A percentile compares a stretch with the other conserved stretches of the same genome.
Conservation (phyloP, 1,284 basidiomycete genomes). For the Cystobasidium sp. region DNA sequence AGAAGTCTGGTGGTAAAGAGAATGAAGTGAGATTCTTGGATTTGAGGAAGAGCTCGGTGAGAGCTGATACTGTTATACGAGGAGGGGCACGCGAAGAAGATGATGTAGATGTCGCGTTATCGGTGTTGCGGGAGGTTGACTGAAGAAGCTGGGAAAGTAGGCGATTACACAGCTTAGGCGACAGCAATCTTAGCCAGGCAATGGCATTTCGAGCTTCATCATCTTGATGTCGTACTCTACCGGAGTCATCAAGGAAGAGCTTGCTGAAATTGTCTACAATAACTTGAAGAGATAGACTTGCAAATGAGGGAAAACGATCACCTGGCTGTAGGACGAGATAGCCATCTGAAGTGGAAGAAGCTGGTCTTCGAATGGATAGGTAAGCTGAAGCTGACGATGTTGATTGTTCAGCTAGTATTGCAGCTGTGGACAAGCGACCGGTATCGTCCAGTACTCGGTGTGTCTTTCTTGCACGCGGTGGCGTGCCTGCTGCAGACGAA, state of each 20-base stretch:
- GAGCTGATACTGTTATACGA: slow-evolving; percentile 29
- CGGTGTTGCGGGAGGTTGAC: not conserved
- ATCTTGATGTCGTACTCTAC: slow-evolving; percentile 31
- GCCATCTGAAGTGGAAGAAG: slow-evolving; percentile 10
- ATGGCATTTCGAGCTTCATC: slow-evolving; percentile 24
- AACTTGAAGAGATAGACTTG: slow-evolving; percentile 9
- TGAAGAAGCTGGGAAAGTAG: slow-evolving; percentile 24
- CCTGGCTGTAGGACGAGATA: not conserved
- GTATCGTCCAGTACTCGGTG: slow-evolving; percentile 34
- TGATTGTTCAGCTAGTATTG: slow-evolving; percentile 32
- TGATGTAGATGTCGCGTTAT: not conserved
- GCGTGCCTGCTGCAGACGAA: not conserved
- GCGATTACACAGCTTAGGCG: slow-evolving; percentile 25
- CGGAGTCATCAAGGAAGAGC: slow-evolving; percentile 39
- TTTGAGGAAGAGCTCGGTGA: slow-evolving; percentile 27
- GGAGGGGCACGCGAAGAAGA: not conserved
- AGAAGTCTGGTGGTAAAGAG: slow-evolving; percentile 26
- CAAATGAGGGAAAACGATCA: slow-evolving; percentile 10
- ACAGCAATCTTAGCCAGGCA: slow-evolving; percentile 26
- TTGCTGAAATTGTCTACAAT: slow-evolving; percentile 14
- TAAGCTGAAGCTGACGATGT: slow-evolving; percentile 25
- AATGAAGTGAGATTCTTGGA: slow-evolving; percentile 32
- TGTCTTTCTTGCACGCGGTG: slow-evolving; percentile 27
- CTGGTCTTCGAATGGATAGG: slow-evolving; percentile 28
- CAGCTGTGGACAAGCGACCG: slow-evolving; percentile 35